Evolutionary conservation across 768 basidiomycete genomes (phyloP), one percentile per base, ranked within the genome.

Genomic region (Leccinum rimulosum): DNA sequence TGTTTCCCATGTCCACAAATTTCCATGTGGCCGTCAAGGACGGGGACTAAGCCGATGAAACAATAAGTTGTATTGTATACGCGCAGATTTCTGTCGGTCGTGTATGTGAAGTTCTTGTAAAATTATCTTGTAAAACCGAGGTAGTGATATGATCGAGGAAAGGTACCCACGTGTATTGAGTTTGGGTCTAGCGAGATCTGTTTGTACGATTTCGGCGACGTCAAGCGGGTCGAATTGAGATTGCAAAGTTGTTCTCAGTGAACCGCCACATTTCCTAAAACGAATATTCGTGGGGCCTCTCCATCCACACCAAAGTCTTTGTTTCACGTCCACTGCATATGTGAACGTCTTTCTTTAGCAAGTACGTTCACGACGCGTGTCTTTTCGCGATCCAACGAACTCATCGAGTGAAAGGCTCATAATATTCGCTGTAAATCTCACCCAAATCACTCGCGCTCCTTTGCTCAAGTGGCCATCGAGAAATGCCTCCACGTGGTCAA

Each of bases 401-500:
- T 19, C n/a, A 43, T 43, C 40, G n/a, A 40, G 38, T 17, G 22
- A 22, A 22, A 22, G 22, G 22, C 22, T 22, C 22, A 22, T 17
- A 8, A 40, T 35, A 19, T 36, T 30, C 59, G 25, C 22, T 53
- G 61, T 60, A 43, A 19, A 43, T 43, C 40, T 3, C 2, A 43
- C 40, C 2, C 40, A 43, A n/a, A 43, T 10, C 40, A 40, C 8
- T 40, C 38, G 38, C 38, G 3, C 38, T 40, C 38, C 1, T 40
- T 40, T 40, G 17, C 38, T n/a, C 35, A 15, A 40, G 50, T 17
- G 3, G 6, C 56, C 50, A 31, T 50, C 49, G 38, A 33, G 57
- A 49, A 31, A 85, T 85, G 84, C 75, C 79, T 54, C 83, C 79
- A 64, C 78, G 80, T 74, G 82, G 83, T 56, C 70, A 75, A 55